These are phyloP conservation scores for Schizosaccharomyces octosporus DNA, from an alignment of 805 yeast species.

Conservation along the genomic window DNA sequence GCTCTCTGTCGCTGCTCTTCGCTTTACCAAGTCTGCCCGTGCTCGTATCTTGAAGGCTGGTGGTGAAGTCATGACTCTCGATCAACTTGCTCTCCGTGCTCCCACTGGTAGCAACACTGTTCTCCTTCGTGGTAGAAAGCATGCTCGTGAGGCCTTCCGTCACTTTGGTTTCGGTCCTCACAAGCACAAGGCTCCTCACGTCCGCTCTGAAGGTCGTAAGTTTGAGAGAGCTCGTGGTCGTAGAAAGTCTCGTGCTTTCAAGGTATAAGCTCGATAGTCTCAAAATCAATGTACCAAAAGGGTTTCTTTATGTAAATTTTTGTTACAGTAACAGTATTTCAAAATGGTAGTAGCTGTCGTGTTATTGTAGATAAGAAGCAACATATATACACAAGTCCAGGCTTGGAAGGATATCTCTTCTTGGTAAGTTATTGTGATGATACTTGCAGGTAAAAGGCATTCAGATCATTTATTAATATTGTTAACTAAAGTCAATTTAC, in stretches of 20 bases:
- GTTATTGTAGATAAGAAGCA: no score
- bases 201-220: conserved; percentile 93
- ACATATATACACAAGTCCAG: no score
- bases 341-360: no score
- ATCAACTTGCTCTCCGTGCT: conserved; percentile 95
- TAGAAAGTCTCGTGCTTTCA: conserved; percentile 98
- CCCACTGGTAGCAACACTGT: conserved; percentile 99
- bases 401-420: no score
- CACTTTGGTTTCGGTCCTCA: conserved; percentile 99
- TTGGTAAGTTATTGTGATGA: no score
- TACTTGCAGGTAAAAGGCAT: no score
- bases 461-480: no score
- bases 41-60: conserved; percentile 94
- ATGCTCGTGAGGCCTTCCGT: conserved; percentile 96
- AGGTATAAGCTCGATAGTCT: conserved; percentile 43
- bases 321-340: no score
- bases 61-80: conserved; percentile 98
- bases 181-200: conserved; percentile 98
- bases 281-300: background rate
- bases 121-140: conserved; percentile 96
- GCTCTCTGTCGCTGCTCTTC: conserved; percentile 94
- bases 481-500: no score
- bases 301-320: background rate
- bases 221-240: conserved; percentile 99
- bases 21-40: conserved; percentile 97